Base-by-base conservation (phyloP, 495 filamentous ascomycete species). In the Aspergillus nanangensis region DNA sequence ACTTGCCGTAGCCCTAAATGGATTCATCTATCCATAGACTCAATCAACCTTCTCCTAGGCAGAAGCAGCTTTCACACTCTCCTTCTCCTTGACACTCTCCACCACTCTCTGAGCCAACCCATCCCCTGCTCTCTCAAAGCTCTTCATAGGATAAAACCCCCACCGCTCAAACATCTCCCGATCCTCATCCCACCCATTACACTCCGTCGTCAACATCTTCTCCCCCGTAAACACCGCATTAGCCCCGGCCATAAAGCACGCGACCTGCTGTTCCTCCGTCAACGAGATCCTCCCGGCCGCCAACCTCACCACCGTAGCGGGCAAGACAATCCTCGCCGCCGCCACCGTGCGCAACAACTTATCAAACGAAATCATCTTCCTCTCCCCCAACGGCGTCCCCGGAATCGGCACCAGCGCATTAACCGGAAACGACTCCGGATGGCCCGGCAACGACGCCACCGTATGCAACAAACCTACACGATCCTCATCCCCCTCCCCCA, bases 201-300 rank as follows among this genome's bases (percentile, higher is more conserved):
- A 91, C 44, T 86, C 84, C 0, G 88, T 92, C 14, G 88, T 94
- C 70, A 92, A 57, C 88, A 94, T 92, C 75, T 88, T 91, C 69
- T 94, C 88, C 15, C 88, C 88, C 1, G 88, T 94, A 62, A 94
- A 94, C 7, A 94, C 79, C 10, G 88, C 88, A 59, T 94, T 94
- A 0, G 88, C 88, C 20, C 88, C 88, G 0, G 88, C 87, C 75
- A 83, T 78, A 63, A 92, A 94, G 57, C 88, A 92, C 48, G 88
- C 61, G 17, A 86, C 78, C 66, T 94, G 88, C 69, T 92, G 82
- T 62, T 88, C 87, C 67, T 94, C 88, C 14, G 73, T 69, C 66
- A 94, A 75, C 1, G 83, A 83, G 54, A 83, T 88, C 32, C 88
- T 66, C 13, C 88, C 88, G 3, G 88, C 88, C 9, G 88, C 88